Percentiles rank a stretch among this genome's conserved stretches.
These are phyloP conservation scores for Kalaharituber pfeilii DNA, from an alignment of 2,329 filamentous ascomycete genomes.

Conservation along the genomic window DNA sequence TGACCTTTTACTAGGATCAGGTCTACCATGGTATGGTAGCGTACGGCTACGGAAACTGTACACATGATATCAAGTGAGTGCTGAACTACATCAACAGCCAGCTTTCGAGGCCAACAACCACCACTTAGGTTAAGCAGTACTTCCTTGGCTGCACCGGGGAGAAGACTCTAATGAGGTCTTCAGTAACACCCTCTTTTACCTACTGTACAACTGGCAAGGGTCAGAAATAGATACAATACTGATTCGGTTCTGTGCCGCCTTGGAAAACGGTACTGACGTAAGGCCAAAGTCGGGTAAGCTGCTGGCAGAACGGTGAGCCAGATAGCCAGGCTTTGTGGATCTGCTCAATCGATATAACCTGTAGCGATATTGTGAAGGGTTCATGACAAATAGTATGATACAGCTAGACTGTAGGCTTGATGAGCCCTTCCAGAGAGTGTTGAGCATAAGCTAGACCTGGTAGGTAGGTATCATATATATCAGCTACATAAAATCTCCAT, in stretches of 20 bases:
- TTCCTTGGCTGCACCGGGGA: slow-evolving; percentile 34
- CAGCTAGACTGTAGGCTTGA: slow-evolving; percentile 12
- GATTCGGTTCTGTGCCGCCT: slow-evolving; percentile 31
- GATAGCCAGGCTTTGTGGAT: slow-evolving; percentile 5
- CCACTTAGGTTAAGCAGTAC: slow-evolving; percentile 31
- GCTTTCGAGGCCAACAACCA: slow-evolving; percentile 25
- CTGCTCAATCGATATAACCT: slow-evolving; percentile 12
- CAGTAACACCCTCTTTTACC: slow-evolving; percentile 28
- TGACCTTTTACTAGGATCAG: slow-evolving; percentile 36
- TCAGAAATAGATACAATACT: slow-evolving; percentile 19
- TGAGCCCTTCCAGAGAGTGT: slow-evolving; percentile 3
- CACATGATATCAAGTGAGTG: slow-evolving; percentile 30
- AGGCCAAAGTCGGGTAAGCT: slow-evolving; percentile 5
- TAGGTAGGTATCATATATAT: too few relatives aligned
- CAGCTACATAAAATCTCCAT: too few relatives aligned
- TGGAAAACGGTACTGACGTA: too few relatives aligned
- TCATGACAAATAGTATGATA: background rate
- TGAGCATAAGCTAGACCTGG: slow-evolving; percentile 12
- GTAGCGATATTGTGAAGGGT: slow-evolving; percentile 10
- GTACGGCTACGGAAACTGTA: slow-evolving; percentile 32
- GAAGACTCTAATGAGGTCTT: slow-evolving; percentile 34
- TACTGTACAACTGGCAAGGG: slow-evolving; percentile 18
- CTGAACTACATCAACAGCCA: slow-evolving; percentile 34
- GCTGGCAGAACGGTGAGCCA: slow-evolving; percentile 5
- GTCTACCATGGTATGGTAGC: slow-evolving; percentile 32